Conservation (phyloP, 2,329 filamentous ascomycete genomes). For the Fusarium buharicum region DNA sequence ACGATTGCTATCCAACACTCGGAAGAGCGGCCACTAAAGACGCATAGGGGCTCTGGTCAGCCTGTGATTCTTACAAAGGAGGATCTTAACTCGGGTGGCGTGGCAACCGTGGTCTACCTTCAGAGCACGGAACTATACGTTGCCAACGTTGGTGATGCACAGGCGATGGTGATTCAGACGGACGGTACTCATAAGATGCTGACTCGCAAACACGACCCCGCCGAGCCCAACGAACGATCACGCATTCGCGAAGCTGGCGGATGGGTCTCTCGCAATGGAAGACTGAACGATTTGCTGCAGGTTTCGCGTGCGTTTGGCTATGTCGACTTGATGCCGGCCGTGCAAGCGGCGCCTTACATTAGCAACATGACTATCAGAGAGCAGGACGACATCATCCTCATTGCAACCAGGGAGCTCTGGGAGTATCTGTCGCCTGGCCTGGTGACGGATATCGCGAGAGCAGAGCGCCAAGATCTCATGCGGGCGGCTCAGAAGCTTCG, state of each 20-base stretch:
- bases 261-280: conserved; percentile 94
- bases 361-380: conserved; percentile 81
- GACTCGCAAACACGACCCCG: conserved; percentile 92
- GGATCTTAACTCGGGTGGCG: conserved; percentile 88
- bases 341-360: conserved; percentile 90
- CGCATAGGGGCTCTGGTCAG: conserved; percentile 76
- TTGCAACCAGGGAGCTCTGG: conserved; percentile 94
- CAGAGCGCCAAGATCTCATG: conserved; percentile 91
- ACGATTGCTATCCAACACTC: conserved; percentile 82
- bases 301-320: conserved; percentile 97
- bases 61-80: conserved; percentile 86
- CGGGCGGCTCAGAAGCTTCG: conserved; percentile 92
- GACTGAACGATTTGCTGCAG: conserved; percentile 88
- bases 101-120: conserved; percentile 91
- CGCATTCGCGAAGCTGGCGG: conserved; percentile 94
- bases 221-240: conserved; percentile 82
- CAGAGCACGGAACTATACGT: conserved; percentile 91
- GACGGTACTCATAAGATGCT: conserved; percentile 85
- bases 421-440: conserved; percentile 91
- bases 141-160: conserved; percentile 93
- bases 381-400: conserved; percentile 90
- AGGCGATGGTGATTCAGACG: conserved; percentile 93
- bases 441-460: conserved; percentile 89
- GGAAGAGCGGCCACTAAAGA: conserved; percentile 74
- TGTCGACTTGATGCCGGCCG: conserved; percentile 88